Evolutionary conservation across 2,329 filamentous ascomycete genomes (phyloP), one percentile per base, ranked within the genome.

Genomic region (Helotiales sp.): DNA sequence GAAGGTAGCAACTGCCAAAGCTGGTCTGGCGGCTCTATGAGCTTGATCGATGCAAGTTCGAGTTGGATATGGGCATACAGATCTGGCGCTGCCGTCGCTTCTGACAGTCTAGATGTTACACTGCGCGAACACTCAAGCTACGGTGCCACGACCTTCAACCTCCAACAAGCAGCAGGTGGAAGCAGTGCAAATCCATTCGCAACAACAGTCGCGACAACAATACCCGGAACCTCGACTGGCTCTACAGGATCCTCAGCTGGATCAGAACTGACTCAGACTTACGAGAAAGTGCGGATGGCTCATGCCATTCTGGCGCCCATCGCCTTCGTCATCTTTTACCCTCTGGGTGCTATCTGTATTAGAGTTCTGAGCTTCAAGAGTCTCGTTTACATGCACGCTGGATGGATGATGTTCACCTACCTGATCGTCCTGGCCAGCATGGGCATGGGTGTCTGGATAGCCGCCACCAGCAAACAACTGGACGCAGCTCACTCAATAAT

Each of bases 311-410:
- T 90, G 71, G 87, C 88, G 83, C 80, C 82, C 26, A 74, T 89
- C 59, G 84, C 85, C 24, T 88, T 89, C 73, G 82, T 85, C 5
- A 71, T 86, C 13, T 77, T 89, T 49, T 90, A 87, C 68, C 89
- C 88, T 1, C 70, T 88, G 1, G 89, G 88, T 5, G 82, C 88
- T n/a, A 79, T 87, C 2, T 74, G 88, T 32, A 89, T 90, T 82
- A 87, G 87, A 3, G 69, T 89, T 3, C 66, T 89, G 8, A 89
- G 84, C 84, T 75, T 83, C 61, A 60, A 64, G 62, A 59, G 73
- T 45, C 70, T 77, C 0, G 69, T 79, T n/a, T 78, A 73, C 58
- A 67, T 86, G 24, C 89, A 91, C 72, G 86, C 82, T 13, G 79
- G 79, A 6, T 85, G 85, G 81, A 88, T 91, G 77, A 70, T 80